These are phyloP conservation scores for Phytophthora niederhauseri DNA, from an alignment of 352 stramenopile genomes.

Conservation along the genomic window DNA sequence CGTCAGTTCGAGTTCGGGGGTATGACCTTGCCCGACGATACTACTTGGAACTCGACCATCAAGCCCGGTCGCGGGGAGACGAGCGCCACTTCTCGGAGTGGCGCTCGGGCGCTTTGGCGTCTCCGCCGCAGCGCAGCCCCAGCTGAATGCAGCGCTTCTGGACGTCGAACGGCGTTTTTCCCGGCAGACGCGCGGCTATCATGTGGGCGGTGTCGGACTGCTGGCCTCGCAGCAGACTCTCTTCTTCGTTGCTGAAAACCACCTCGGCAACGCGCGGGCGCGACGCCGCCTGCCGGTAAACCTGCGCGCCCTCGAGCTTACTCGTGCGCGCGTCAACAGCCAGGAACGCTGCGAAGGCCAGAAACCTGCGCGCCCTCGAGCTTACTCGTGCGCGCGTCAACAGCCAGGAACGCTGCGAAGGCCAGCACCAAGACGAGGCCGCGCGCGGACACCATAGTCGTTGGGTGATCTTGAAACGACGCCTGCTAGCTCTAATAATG, in stretches of 20 bases:
- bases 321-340: conserved; percentile 18
- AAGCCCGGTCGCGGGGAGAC: conserved; percentile 6
- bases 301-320: conserved; percentile 26
- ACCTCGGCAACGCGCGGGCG: conserved; percentile 33
- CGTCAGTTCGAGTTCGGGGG: no score
- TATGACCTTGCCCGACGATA: no score
- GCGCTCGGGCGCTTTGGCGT: conserved; percentile 32
- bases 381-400: conserved; percentile 2
- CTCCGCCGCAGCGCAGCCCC: conserved; percentile 51
- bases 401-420: background rate
- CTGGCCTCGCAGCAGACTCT: conserved; percentile 50
- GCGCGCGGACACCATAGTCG: conserved; percentile 6
- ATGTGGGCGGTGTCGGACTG: conserved; percentile 48
- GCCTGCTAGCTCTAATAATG: background rate
- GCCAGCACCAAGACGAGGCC: conserved; percentile 1
- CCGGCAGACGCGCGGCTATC: conserved; percentile 41
- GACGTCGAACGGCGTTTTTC: conserved; percentile 46
- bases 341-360: no score
- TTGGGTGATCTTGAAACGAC: conserved; percentile 8
- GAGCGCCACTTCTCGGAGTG: conserved; percentile 57
- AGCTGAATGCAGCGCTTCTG: conserved; percentile 61
- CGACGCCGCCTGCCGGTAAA: conserved; percentile 30
- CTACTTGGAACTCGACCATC: background rate
- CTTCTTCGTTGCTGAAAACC: conserved; percentile 54
- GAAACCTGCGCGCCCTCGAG: conserved; percentile 9